Percentiles rank a stretch among this genome's conserved stretches.
Evolutionary conservation across 257 asterid genomes (phyloP).

Genomic region (Salvia hispanica): DNA sequence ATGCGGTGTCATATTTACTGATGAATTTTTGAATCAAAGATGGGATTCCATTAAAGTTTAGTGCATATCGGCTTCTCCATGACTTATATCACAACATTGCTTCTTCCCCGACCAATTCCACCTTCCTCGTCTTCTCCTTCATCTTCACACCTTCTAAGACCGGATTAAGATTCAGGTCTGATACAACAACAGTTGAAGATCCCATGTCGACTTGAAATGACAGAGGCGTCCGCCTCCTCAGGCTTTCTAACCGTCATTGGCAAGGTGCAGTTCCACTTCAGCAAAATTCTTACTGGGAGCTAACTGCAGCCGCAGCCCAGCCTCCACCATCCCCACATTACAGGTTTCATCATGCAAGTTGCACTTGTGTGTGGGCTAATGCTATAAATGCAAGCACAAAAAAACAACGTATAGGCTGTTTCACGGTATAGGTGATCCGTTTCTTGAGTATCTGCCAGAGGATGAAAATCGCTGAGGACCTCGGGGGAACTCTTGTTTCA

Average conservation of each 20-base stretch:
- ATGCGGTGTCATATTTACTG: background rate
- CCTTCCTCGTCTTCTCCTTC: background rate
- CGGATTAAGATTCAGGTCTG: background rate
- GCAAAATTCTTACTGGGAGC: slow-evolving; percentile 1
- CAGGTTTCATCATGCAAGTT: slow-evolving; percentile 21
- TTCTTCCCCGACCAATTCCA: background rate
- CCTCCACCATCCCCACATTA: slow-evolving; percentile 26
- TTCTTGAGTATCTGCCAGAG: slow-evolving; percentile 58
- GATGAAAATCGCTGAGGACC: slow-evolving; percentile 57
- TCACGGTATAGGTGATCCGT: slow-evolving; percentile 62
- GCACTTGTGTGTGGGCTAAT: slow-evolving; percentile 29
- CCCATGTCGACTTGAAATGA: background rate
- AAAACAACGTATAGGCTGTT: slow-evolving; percentile 20
- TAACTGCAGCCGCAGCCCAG: slow-evolving; percentile 9
- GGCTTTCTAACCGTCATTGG: slow-evolving; percentile 22
- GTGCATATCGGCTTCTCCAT: slow-evolving; percentile 14
- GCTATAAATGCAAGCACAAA: slow-evolving; percentile 33
- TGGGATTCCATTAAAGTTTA: background rate
- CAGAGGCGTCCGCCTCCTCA: slow-evolving; percentile 9
- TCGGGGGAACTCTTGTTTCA: slow-evolving; percentile 63
- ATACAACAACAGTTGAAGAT: slow-evolving; percentile 20
- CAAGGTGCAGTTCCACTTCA: slow-evolving; percentile 14
- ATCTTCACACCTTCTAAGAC: background rate
- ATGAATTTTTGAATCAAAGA: background rate
- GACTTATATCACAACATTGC: background rate